Conservation (phyloP, 1,139 yeast species). For the Saccharomyces hybrid region DNA sequence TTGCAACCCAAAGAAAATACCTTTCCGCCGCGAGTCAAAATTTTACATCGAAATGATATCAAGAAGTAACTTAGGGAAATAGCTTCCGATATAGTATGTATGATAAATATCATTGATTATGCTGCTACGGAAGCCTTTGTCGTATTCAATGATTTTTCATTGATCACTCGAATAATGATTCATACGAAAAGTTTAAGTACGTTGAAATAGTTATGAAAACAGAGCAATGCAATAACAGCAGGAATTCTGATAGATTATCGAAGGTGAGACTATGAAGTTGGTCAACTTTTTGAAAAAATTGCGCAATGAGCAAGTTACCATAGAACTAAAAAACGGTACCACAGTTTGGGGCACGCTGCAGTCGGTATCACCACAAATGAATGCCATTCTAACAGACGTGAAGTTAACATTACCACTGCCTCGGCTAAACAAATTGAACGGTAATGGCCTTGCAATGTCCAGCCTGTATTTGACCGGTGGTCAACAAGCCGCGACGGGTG, state of each 20-base stretch:
- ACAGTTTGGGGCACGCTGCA: slow-evolving; percentile 62
- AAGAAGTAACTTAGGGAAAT: background rate
- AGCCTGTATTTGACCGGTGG: slow-evolving; percentile 22
- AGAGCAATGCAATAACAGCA: background rate
- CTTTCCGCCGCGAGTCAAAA: background rate
- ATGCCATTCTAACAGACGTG: slow-evolving; percentile 75
- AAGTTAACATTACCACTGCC: slow-evolving; percentile 34
- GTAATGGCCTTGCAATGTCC: slow-evolving; percentile 19
- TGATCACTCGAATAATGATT: background rate
- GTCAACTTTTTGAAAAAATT: slow-evolving; percentile 80
- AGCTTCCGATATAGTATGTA: background rate
- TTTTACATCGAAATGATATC: background rate
- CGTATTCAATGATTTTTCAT: background rate
- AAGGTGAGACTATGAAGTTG: slow-evolving; percentile 41
- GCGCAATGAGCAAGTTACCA: slow-evolving; percentile 80
- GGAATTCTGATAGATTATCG: background rate
- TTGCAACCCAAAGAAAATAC: background rate
- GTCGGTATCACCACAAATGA: slow-evolving; percentile 89
- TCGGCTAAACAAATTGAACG: slow-evolving; percentile 1
- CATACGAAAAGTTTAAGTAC: background rate
- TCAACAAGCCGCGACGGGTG: slow-evolving; percentile 35
- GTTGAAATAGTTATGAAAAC: background rate
- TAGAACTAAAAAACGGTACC: slow-evolving; percentile 88
- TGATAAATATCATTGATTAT: background rate
- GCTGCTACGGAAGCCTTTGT: background rate